Evolutionary conservation across 2,329 filamentous ascomycete species (phyloP).

Genomic region (Dothistroma pini): DNA sequence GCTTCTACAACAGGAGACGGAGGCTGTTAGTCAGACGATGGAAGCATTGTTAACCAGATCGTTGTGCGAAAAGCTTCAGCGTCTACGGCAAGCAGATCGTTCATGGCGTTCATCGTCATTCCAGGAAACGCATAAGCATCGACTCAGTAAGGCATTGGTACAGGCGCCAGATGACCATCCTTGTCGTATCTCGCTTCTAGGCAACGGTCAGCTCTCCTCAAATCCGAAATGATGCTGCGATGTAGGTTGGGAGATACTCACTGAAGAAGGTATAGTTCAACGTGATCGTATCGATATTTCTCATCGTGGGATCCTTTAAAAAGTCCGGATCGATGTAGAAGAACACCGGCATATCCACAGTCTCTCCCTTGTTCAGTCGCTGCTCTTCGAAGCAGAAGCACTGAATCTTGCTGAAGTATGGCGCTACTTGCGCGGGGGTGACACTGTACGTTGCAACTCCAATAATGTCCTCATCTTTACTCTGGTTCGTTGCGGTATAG

Average conservation of each 20-base stretch:
- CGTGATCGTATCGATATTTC: conserved; percentile 89
- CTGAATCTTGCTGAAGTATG: conserved; percentile 99
- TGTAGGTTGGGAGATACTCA: conserved; percentile 48
- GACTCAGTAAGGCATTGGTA: conserved; percentile 39
- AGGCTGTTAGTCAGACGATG: too few species aligned
- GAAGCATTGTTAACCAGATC: too few species aligned
- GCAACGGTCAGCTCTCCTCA: conserved; percentile 20
- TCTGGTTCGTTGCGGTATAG: conserved; percentile 93
- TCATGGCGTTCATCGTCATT: not conserved
- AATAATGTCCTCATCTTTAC: conserved; percentile 81
- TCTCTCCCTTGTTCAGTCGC: conserved; percentile 88
- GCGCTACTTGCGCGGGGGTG: conserved; percentile 89
- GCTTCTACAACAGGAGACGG: too few species aligned
- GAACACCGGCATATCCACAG: conserved; percentile 99
- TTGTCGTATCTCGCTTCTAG: conserved; percentile 81
- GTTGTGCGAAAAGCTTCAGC: too few species aligned
- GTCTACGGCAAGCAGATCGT: not conserved
- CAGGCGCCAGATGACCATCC: conserved; percentile 64
- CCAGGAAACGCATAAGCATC: not conserved
- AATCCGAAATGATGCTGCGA: not conserved
- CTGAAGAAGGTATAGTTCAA: conserved; percentile 98
- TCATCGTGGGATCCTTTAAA: conserved; percentile 88
- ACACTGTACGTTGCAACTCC: conserved; percentile 98
- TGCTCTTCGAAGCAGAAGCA: conserved; percentile 99
- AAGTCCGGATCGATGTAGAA: conserved; percentile 98